A percentile compares a stretch with the other conserved stretches of the same genome.
These are phyloP conservation scores for Exobasidium rhododendri DNA, from an alignment of 1,284 basidiomycete genomes.

Conservation along the genomic window DNA sequence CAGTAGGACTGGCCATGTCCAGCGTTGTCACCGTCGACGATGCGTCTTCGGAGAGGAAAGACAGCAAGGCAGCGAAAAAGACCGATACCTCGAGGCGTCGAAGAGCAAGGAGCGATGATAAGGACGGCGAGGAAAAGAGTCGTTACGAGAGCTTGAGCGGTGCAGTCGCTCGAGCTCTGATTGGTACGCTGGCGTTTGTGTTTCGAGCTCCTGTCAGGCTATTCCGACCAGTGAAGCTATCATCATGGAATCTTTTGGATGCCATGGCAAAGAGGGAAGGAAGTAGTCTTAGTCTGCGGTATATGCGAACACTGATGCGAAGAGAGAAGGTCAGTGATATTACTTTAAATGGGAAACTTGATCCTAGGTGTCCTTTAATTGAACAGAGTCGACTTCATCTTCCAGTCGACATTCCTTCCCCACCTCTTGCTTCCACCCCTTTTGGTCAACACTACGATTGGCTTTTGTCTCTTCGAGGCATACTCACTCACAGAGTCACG, in stretches of 20 bases:
- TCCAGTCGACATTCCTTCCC: conserved; percentile 20
- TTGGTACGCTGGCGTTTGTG: conserved; percentile 55
- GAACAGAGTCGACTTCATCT: too few relatives aligned
- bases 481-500: conserved; percentile 46
- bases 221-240: conserved; percentile 54
- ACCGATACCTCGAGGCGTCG: neutral
- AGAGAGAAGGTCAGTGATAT: conserved; percentile 39
- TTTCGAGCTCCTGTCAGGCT: conserved; percentile 56
- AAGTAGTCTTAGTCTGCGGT: conserved; percentile 41
- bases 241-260: conserved; percentile 54
- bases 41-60: neutral
- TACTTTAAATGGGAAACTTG: too few relatives aligned
- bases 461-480: conserved; percentile 54
- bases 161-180: conserved; percentile 46
- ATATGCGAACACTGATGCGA: conserved; percentile 50
- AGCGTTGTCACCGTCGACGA: neutral
- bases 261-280: conserved; percentile 55
- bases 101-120: neutral
- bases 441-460: conserved; percentile 53
- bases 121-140: conserved; percentile 2
- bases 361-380: too few relatives aligned
- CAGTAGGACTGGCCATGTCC: neutral
- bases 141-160: conserved; percentile 40
- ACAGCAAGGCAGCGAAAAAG: neutral
- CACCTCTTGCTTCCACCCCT: conserved; percentile 52